phyloP scores from a whole-genome alignment of 352 stramenopile species.

The Saprolegnia diclina region DNA sequence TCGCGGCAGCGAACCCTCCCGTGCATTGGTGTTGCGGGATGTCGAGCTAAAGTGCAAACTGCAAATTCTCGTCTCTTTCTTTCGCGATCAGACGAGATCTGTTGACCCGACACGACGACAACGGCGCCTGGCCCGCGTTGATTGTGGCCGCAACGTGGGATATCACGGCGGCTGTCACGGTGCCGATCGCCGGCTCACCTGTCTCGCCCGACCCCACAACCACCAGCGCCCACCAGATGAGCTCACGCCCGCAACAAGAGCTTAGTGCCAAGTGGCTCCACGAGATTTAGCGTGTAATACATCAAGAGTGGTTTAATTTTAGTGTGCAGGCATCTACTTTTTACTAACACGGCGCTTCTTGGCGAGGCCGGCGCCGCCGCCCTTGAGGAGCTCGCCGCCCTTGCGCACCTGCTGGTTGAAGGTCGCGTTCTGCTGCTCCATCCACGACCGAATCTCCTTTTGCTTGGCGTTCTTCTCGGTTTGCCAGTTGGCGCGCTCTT shows the following conservation, averaged over 20 bases:
- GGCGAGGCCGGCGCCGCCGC: slow-evolving; percentile 74
- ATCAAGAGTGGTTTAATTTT: slow-evolving; percentile 2
- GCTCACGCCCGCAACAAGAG: too few relatives aligned
- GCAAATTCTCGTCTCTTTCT: not conserved
- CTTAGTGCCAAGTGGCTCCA: too few relatives aligned
- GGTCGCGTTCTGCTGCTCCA: slow-evolving; percentile 95
- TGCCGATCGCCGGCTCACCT: not conserved
- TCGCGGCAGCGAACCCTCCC: too few relatives aligned
- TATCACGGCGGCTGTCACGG: not conserved
- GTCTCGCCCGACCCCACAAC: too few relatives aligned
- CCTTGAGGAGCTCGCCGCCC: slow-evolving; percentile 92
- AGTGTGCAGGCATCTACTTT: slow-evolving; percentile 34
- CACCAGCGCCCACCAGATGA: too few relatives aligned
- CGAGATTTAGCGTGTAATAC: not conserved
- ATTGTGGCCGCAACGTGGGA: not conserved
- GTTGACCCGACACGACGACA: not conserved
- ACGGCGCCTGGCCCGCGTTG: not conserved
- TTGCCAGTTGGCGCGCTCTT: slow-evolving; percentile 74
- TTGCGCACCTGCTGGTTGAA: slow-evolving; percentile 97
- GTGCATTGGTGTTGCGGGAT: too few relatives aligned
- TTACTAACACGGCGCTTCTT: slow-evolving; percentile 51
- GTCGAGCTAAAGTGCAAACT: not conserved
- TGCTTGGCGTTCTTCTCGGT: slow-evolving; percentile 86
- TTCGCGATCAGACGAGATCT: not conserved
- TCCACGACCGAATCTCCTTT: slow-evolving; percentile 93